These are phyloP conservation scores for Grosmannia serpens DNA, from an alignment of 2,329 filamentous ascomycete species.

Conservation along the genomic window DNA sequence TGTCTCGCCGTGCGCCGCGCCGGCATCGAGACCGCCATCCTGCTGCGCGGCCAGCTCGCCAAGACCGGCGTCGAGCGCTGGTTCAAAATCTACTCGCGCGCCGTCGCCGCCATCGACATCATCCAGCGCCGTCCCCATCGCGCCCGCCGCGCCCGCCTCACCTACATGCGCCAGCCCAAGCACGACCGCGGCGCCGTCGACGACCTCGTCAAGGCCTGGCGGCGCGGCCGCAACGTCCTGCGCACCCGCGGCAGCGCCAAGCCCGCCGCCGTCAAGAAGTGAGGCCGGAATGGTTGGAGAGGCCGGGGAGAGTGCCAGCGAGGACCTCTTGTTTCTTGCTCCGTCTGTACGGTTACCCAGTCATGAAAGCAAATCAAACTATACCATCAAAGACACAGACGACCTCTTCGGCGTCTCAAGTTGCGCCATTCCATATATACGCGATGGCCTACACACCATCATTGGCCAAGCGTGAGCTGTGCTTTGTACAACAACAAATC, in stretches of 20 bases:
- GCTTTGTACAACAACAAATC: neutral
- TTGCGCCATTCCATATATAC: neutral
- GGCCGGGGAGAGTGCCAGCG: neutral
- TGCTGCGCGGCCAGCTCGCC: slow-evolving; percentile 77
- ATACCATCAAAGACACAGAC: neutral
- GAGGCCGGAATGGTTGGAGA: neutral
- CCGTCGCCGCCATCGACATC: slow-evolving; percentile 83
- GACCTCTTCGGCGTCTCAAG: neutral
- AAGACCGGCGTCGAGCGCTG: slow-evolving; percentile 91
- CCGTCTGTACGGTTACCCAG: neutral
- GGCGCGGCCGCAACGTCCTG: slow-evolving; percentile 27
- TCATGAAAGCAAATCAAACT: neutral
- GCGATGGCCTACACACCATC: neutral
- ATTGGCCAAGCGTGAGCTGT: neutral
- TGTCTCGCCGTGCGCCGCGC: slow-evolving; percentile 76
- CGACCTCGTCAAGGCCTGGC: slow-evolving; percentile 58
- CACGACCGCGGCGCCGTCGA: slow-evolving; percentile 84
- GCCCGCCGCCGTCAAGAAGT: neutral
- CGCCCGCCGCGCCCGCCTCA: slow-evolving; percentile 75
- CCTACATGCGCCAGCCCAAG: slow-evolving; percentile 79
- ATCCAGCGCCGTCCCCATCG: slow-evolving; percentile 78
- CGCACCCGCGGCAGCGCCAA: slow-evolving; percentile 14
- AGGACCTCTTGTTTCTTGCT: neutral
- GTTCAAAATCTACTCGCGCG: slow-evolving; percentile 89
- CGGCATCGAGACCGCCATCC: slow-evolving; percentile 80